A percentile compares a stretch with the other conserved stretches of the same genome.
Conservation (phyloP, 768 basidiomycete genomes). For the Mycena haematopus region DNA sequence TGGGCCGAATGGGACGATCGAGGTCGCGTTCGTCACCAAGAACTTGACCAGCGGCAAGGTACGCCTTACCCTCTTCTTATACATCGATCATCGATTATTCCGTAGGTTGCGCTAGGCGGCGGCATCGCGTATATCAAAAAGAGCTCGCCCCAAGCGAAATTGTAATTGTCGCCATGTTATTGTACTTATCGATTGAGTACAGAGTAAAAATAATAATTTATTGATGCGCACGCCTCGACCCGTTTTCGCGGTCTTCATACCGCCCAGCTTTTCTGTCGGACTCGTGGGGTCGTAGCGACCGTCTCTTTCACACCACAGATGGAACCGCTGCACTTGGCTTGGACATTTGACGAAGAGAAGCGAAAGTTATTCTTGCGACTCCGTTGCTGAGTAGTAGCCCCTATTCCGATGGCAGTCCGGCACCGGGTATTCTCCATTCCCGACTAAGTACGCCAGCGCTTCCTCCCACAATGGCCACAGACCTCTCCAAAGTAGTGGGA, state of each 20-base stretch:
- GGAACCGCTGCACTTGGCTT: too few species aligned
- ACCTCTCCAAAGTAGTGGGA: slow-evolving; percentile 75
- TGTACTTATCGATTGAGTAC: too few species aligned
- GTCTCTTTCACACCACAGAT: too few species aligned
- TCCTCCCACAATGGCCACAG: slow-evolving; percentile 51
- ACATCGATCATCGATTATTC: too few species aligned
- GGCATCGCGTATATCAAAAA: slow-evolving; percentile 72
- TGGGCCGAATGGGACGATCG: slow-evolving; percentile 58
- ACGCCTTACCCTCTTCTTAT: background rate
- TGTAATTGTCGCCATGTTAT: slow-evolving; percentile 25
- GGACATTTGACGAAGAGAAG: too few species aligned
- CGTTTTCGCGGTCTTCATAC: too few species aligned
- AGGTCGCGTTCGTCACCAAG: slow-evolving; percentile 69
- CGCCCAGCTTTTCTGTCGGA: too few species aligned
- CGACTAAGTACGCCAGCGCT: background rate
- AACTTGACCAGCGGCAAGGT: slow-evolving; percentile 67
- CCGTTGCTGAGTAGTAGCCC: background rate
- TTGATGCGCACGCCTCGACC: too few species aligned
- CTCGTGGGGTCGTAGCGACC: too few species aligned
- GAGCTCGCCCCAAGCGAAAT: slow-evolving; percentile 34
- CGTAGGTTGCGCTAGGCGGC: slow-evolving; percentile 58
- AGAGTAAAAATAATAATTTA: too few species aligned
- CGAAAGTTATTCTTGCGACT: too few species aligned
- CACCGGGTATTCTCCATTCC: background rate
- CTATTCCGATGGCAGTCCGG: background rate